A percentile compares a stretch with the other conserved stretches of the same genome.
These are phyloP conservation scores for Boletellus ananas DNA, from an alignment of 768 basidiomycete species.

Conservation along the genomic window DNA sequence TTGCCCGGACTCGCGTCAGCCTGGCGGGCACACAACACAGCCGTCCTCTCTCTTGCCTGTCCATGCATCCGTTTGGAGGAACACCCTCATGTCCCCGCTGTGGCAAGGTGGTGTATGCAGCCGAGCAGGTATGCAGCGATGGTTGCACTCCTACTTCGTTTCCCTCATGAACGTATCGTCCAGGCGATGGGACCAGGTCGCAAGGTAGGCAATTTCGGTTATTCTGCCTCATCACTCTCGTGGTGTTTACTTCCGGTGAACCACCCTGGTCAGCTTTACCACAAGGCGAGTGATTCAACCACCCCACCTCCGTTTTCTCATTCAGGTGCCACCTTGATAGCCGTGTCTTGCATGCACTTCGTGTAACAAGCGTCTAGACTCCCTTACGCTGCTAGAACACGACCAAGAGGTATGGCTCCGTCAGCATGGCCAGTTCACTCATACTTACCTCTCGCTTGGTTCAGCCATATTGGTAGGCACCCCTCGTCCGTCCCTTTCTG, in stretches of 20 bases:
- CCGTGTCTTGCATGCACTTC: conserved; percentile 74
- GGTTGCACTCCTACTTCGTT: neutral
- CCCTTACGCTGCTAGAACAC: conserved; percentile 74
- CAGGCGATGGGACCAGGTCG: conserved; percentile 85
- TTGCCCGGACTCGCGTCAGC: neutral
- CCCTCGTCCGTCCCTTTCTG: neutral
- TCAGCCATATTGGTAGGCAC: conserved; percentile 44
- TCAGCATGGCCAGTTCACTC: neutral
- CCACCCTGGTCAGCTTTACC: conserved; percentile 54
- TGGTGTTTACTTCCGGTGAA: neutral
- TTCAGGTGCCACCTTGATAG: conserved; percentile 34
- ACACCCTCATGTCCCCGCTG: conserved; percentile 73
- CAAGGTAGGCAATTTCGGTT: conserved; percentile 52
- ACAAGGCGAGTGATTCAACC: conserved; percentile 50
- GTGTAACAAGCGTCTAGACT: conserved; percentile 79
- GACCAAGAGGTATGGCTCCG: conserved; percentile 60
- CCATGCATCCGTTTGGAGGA: conserved; percentile 72
- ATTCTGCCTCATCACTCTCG: neutral
- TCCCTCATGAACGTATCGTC: conserved; percentile 10
- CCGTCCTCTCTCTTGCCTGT: conserved; percentile 3
- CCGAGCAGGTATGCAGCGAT: conserved; percentile 64
- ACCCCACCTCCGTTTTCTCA: conserved; percentile 1
- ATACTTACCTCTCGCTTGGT: neutral
- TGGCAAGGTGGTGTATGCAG: conserved; percentile 75
- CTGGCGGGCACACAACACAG: conserved; percentile 10